These are phyloP conservation scores for Gardenia jasminoides DNA, from an alignment of 257 asterid species.

Conservation along the genomic window DNA sequence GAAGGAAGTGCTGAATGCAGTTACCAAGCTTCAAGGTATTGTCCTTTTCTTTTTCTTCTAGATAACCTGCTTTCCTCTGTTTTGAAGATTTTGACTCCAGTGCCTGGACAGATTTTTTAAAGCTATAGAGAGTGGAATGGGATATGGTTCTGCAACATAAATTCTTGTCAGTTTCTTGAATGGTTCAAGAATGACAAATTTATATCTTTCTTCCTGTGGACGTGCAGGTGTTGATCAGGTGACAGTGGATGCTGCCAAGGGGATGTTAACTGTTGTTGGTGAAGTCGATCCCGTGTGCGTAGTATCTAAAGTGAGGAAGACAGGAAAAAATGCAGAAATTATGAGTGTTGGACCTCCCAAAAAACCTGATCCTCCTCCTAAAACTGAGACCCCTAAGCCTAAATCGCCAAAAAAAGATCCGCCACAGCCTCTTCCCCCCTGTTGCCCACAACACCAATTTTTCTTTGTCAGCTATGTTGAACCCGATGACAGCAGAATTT, in stretches of 20 bases:
- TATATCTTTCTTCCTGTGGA: not conserved
- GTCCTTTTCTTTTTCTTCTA: too few relatives aligned
- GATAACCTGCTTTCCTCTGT: not conserved
- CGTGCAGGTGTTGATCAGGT: constrained; percentile 14
- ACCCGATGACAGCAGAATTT: not conserved
- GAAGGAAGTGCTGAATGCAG: constrained; percentile 14
- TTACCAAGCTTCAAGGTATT: constrained; percentile 17
- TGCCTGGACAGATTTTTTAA: not conserved
- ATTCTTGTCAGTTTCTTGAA: too few relatives aligned
- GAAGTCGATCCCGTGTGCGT: constrained; percentile 18
- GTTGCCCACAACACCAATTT: constrained; percentile 1
- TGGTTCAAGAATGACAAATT: not conserved
- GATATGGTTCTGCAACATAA: too few relatives aligned
- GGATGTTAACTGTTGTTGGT: constrained; percentile 21
- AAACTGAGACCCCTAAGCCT: not conserved
- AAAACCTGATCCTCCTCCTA: not conserved
- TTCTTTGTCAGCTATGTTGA: not conserved
- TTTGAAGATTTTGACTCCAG: not conserved
- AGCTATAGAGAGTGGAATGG: too few relatives aligned
- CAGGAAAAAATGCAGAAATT: constrained; percentile 6
- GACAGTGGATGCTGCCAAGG: constrained; percentile 3
- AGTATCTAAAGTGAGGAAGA: not conserved
- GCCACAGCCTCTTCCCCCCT: constrained; percentile 2
- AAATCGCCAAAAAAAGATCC: not conserved
- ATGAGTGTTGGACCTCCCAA: constrained; percentile 18